phyloP scores from a whole-genome alignment of 2,329 filamentous ascomycete genomes.

The Penicillium sp. region DNA sequence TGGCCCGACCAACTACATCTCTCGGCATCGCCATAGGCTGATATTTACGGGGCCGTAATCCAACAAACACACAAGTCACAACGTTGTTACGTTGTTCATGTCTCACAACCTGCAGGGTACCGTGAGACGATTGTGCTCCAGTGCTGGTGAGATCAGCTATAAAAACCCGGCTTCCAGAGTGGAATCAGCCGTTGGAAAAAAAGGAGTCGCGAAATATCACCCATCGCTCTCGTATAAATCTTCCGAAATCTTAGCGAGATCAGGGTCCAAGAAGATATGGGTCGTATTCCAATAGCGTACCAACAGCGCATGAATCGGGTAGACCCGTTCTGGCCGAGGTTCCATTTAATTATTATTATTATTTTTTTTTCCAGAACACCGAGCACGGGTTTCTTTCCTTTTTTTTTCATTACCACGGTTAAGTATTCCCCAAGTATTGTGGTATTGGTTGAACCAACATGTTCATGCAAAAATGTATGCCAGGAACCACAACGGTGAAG shows the following conservation, averaged over 20 bases:
- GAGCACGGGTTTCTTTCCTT: neutral
- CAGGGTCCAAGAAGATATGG: conserved; percentile 1
- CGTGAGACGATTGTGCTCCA: neutral
- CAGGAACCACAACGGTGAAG: neutral
- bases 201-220: neutral
- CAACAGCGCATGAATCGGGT: neutral
- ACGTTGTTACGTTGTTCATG: neutral
- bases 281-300: neutral
- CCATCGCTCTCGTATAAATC: neutral
- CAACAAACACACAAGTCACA: neutral
- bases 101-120: neutral
- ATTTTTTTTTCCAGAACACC: neutral
- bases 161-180: neutral
- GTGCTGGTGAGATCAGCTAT: neutral
- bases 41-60: neutral
- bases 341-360: neutral
- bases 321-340: conserved; percentile 2
- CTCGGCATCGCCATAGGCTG: conserved; percentile 2
- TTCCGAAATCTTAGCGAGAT: neutral
- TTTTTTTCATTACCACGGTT: neutral
- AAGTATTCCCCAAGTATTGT: neutral
- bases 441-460: conserved; percentile 1
- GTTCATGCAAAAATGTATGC: neutral
- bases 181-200: neutral
- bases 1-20: neutral